phyloP scores from a whole-genome alignment of 2,329 filamentous ascomycete genomes.

The Diatrype stigma region DNA sequence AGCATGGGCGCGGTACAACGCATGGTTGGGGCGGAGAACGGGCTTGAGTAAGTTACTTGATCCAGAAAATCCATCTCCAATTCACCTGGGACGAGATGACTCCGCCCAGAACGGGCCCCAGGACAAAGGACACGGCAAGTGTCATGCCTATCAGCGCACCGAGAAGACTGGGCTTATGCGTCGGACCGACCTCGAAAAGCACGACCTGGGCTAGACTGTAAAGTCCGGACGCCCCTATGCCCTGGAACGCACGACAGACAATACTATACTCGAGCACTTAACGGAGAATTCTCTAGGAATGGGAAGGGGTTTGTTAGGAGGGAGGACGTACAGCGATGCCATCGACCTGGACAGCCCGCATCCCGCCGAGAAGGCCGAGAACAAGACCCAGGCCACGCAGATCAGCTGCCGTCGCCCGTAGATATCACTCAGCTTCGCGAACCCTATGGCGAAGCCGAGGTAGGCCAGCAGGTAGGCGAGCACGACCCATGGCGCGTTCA shows the following conservation, averaged over 20 bases:
- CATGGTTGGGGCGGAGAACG: not conserved
- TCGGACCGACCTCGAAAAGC: conserved; percentile 52
- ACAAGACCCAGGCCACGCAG: conserved; percentile 48
- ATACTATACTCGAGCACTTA: conserved; percentile 41
- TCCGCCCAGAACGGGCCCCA: conserved; percentile 56
- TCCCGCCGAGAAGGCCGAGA: conserved; percentile 51
- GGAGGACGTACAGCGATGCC: conserved; percentile 42
- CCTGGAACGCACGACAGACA: conserved; percentile 54
- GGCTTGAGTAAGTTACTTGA: conserved; percentile 59
- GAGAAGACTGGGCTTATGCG: conserved; percentile 47
- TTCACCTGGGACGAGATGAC: conserved; percentile 47
- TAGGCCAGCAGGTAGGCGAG: conserved; percentile 54
- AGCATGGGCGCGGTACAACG: too few species aligned
- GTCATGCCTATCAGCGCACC: conserved; percentile 53
- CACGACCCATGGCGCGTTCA: conserved; percentile 51
- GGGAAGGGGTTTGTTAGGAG: not conserved
- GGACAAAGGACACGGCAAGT: conserved; percentile 52
- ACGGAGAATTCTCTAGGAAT: conserved; percentile 5
- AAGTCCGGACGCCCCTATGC: conserved; percentile 57
- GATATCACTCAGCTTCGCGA: conserved; percentile 57
- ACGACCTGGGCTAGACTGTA: conserved; percentile 58
- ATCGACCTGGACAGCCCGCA: conserved; percentile 48
- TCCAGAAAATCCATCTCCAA: conserved; percentile 59
- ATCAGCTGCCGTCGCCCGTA: conserved; percentile 51
- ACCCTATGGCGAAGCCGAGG: conserved; percentile 54